Evolutionary conservation across 306 rosid species (phyloP), one percentile per base, ranked within the genome.

Genomic region (Gillenia trifoliata): DNA sequence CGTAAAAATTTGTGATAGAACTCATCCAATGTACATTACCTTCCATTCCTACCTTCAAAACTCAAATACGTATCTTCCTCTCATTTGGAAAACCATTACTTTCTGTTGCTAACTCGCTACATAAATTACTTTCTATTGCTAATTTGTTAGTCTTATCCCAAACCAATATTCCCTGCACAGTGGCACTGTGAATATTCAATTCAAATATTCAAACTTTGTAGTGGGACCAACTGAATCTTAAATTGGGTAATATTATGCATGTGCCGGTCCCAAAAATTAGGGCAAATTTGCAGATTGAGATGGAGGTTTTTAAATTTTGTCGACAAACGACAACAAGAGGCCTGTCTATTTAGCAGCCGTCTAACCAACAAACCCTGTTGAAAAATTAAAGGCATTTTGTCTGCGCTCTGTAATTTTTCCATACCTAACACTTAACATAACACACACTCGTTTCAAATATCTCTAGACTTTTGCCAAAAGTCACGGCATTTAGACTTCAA

Each of bases 351-450:
- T 56, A 5, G 47, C 54, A 75, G 75, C 77, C 77, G 82, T 59
- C 71, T 43, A n/a, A 38, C 82, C 74, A 78, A 83, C 87, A 54
- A 62, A 75, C 84, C 78, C 76, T 25, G 12, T 81, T 71, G 85
- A 86, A 82, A 80, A 59, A 82, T 56, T 61, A 1, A 30, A 54
- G 29, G 68, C 47, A 25, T 72, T 78, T 41, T 31, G 70, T 70
- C 71, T 29, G 41, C 66, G 6, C 23, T 29, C 26, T 28, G 56
- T 59, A 34, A 22, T 49, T 41, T 54, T 70, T 22, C 43, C 30
- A 52, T 16, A 70, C 82, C 80, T 70, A 73, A 13, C 36, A 2
- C 26, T 29, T 28, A 26, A 60, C 36, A 6, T 1, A 60, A 26
- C 31, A 60, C 64, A 13, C 3, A 26, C 19, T n/a, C 13, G 23